phyloP scores from a whole-genome alignment of 768 basidiomycete species.

The Psilocybe tampanensis region DNA sequence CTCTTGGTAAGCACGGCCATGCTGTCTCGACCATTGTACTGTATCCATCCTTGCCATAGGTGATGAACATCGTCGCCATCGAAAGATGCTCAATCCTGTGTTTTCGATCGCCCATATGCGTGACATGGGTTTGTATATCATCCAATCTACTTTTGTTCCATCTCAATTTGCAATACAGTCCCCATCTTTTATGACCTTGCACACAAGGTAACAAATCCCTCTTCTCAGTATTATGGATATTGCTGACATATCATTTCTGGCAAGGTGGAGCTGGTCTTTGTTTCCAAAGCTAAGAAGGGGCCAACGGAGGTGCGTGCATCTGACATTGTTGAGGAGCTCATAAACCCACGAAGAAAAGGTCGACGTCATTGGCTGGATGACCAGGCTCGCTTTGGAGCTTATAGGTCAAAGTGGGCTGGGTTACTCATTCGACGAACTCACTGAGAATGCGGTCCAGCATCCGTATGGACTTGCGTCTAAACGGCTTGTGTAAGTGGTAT shows the following conservation, averaged over 20 bases:
- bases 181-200: conserved; percentile 37
- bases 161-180: conserved; percentile 19
- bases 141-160: neutral
- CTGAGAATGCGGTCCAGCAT: conserved; percentile 28
- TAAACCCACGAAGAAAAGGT: conserved; percentile 22
- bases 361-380: conserved; percentile 39
- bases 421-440: conserved; percentile 42
- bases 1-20: conserved; percentile 19
- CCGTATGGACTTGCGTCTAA: conserved; percentile 35
- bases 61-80: conserved; percentile 42
- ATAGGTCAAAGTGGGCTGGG: conserved; percentile 53
- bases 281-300: conserved; percentile 27
- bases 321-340: neutral
- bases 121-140: conserved; percentile 23
- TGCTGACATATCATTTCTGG: neutral
- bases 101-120: conserved; percentile 46
- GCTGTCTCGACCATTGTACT: neutral
- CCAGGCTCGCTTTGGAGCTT: conserved; percentile 48
- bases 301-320: conserved; percentile 27
- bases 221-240: neutral
- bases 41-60: conserved; percentile 24
- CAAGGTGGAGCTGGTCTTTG: conserved; percentile 31
- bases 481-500: conserved; percentile 28
- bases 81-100: conserved; percentile 47
- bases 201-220: conserved; percentile 22